Percentiles rank a stretch among this genome's conserved stretches.
Conservation (phyloP, 768 basidiomycete genomes). For the Amanita pseudoporphyria region DNA sequence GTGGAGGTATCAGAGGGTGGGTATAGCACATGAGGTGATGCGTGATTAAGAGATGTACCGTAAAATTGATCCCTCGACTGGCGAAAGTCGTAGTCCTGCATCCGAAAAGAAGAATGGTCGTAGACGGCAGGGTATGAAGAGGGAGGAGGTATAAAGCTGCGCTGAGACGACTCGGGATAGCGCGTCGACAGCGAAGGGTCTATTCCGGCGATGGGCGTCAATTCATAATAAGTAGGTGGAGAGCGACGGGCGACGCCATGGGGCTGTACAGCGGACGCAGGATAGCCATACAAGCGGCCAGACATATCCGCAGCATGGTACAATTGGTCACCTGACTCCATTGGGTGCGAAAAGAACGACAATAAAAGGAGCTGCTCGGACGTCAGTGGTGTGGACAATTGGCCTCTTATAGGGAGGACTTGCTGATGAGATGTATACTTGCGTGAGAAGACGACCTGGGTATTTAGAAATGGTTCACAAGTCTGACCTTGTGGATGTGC, state of each 20-base stretch:
- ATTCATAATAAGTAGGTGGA: neutral
- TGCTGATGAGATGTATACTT: neutral
- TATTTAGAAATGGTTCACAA: neutral
- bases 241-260: neutral
- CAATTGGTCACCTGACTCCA: constrained; percentile 6
- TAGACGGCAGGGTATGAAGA: neutral
- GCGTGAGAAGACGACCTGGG: neutral
- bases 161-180: constrained; percentile 2
- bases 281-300: neutral
- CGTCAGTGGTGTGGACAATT: neutral
- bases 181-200: neutral
- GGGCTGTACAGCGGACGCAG: neutral
- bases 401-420: neutral
- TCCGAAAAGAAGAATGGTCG: neutral
- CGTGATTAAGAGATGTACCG: neutral
- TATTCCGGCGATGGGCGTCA: neutral
- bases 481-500: neutral
- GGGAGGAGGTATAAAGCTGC: neutral
- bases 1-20: neutral
- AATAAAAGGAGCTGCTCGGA: neutral
- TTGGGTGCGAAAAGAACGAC: neutral
- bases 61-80: neutral
- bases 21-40: neutral
- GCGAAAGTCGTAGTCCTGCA: neutral
- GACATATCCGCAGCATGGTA: neutral